Conservation (phyloP, 1,139 yeast species). For the Yamadazyma triangularis region DNA sequence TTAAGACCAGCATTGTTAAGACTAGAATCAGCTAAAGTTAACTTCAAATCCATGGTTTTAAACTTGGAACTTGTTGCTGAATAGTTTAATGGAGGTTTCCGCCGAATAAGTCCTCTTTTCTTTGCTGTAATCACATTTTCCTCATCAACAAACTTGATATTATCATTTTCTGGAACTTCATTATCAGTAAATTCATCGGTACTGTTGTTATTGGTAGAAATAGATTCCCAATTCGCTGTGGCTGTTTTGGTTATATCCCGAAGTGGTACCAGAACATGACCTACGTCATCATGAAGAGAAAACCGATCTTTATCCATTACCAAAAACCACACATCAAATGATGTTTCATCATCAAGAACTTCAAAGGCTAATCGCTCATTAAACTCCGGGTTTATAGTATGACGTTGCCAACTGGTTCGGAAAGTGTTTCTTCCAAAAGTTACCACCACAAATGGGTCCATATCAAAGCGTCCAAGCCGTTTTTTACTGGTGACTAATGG, state of each 20-base stretch:
- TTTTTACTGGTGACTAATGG: slow-evolving; percentile 62
- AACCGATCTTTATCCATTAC: slow-evolving; percentile 82
- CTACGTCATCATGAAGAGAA: slow-evolving; percentile 80
- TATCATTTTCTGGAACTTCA: slow-evolving; percentile 8
- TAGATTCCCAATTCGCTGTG: no score
- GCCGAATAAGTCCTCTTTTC: slow-evolving; percentile 26
- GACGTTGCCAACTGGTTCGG: slow-evolving; percentile 82
- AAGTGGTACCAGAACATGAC: slow-evolving; percentile 53
- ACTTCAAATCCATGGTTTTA: slow-evolving; percentile 36
- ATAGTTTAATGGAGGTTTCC: slow-evolving; percentile 22
- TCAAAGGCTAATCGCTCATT: slow-evolving; percentile 81
- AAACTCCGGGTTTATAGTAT: slow-evolving; percentile 76
- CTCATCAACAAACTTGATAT: slow-evolving; percentile 20
- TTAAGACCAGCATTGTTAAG: no score
- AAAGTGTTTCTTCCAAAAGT: slow-evolving; percentile 87
- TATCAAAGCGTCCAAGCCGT: slow-evolving; percentile 70
- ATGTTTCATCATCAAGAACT: slow-evolving; percentile 59
- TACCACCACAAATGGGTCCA: slow-evolving; percentile 95
- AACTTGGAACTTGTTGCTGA: slow-evolving; percentile 43
- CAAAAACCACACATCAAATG: slow-evolving; percentile 62
- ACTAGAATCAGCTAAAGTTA: slow-evolving; percentile 31
- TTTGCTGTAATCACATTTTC: slow-evolving; percentile 25
- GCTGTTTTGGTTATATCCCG: slow-evolving; percentile 36
- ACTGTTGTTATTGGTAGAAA: slow-evolving; percentile 4
- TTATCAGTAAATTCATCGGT: slow-evolving; percentile 12